Evolutionary conservation across 192 early-diverging fungal genomes (phyloP).

Genomic region (Backusella luteola): DNA sequence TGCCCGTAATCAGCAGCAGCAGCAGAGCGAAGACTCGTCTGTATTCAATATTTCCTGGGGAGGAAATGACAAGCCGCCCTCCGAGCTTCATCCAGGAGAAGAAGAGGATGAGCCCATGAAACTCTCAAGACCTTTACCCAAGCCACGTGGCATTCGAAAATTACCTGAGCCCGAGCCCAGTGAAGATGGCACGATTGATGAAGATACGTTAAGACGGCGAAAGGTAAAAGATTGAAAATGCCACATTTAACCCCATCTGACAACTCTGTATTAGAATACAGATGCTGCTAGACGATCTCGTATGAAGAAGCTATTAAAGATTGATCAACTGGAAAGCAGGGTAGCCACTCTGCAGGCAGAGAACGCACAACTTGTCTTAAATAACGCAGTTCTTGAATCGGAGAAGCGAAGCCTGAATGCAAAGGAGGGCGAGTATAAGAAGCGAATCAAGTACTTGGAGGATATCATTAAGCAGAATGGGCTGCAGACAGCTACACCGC

Average conservation of each 20-base stretch:
- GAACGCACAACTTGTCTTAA: constrained; percentile 56
- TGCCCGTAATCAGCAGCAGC: background rate
- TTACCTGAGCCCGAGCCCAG: constrained; percentile 27
- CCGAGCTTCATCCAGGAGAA: constrained; percentile 15
- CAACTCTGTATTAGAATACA: constrained; percentile 60
- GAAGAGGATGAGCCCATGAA: constrained; percentile 12
- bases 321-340: constrained; percentile 78
- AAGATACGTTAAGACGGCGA: constrained; percentile 31
- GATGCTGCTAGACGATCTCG: constrained; percentile 90
- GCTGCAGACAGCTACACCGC: background rate
- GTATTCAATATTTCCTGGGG: constrained; percentile 41
- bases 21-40: constrained; percentile 2
- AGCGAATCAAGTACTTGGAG: constrained; percentile 34
- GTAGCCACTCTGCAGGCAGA: constrained; percentile 76
- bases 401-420: constrained; percentile 25
- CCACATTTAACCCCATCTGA: too few species aligned
- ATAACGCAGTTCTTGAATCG: constrained; percentile 34
- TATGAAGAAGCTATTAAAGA: constrained; percentile 75
- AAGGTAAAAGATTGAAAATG: constrained; percentile 11
- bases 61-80: constrained; percentile 31
- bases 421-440: constrained; percentile 28
- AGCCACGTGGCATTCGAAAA: constrained; percentile 35
- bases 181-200: constrained; percentile 32
- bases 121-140: constrained; percentile 24
- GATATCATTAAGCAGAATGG: constrained; percentile 15